Conservation (phyloP, 192 early-diverging fungal species). For the Entomortierella parvispora region DNA sequence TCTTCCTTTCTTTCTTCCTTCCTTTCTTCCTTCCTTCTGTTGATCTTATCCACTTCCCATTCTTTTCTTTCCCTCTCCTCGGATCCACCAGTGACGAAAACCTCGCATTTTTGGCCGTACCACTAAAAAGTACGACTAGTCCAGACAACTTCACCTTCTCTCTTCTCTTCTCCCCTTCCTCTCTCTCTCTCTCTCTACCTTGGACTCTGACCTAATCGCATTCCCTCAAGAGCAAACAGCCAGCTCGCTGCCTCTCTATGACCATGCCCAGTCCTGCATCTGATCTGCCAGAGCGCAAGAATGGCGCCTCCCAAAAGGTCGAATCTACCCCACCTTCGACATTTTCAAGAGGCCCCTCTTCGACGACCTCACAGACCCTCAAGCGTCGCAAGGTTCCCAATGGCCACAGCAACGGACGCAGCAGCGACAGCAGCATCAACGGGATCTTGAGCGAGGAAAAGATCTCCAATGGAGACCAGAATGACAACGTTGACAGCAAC, state of each 20-base stretch:
- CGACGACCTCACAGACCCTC: background rate
- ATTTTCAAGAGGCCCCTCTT: too few species aligned
- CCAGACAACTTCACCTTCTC: too few species aligned
- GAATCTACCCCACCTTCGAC: too few species aligned
- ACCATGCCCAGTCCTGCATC: background rate
- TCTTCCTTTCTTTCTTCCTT: too few species aligned
- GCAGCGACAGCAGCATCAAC: background rate
- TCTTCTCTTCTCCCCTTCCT: background rate
- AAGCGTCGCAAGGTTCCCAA: too few species aligned
- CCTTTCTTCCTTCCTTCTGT: background rate
- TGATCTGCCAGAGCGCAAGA: background rate
- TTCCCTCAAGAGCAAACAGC: too few species aligned
- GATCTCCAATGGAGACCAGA: background rate
- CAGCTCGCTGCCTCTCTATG: background rate
- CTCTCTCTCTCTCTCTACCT: background rate
- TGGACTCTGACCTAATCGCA: background rate
- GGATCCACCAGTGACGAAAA: too few species aligned
- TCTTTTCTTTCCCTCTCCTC: too few species aligned
- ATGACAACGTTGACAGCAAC: background rate
- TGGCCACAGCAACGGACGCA: background rate
- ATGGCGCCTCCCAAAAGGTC: background rate
- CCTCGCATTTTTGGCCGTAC: too few species aligned
- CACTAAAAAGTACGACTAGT: too few species aligned
- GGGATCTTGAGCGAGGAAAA: background rate
- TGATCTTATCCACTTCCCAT: background rate